phyloP scores from a whole-genome alignment of 1,139 yeast genomes.

The Scheffersomyces stambukii region DNA sequence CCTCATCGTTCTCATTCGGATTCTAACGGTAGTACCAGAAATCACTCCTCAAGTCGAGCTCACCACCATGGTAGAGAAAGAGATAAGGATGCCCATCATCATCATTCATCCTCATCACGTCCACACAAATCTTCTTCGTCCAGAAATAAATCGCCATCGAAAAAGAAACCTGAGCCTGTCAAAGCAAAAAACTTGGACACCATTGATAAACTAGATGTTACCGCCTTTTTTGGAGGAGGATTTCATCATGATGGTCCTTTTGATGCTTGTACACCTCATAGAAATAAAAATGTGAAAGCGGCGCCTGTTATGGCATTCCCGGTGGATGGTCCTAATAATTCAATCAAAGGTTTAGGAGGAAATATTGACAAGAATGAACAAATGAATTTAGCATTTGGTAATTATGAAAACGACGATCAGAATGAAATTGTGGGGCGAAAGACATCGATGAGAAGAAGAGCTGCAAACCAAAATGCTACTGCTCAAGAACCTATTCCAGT shows the following conservation, averaged over 20 bases:
- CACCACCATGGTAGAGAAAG: constrained; percentile 4
- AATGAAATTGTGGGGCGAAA: constrained; percentile 34
- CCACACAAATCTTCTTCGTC: constrained; percentile 11
- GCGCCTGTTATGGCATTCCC: constrained; percentile 98
- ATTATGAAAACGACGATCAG: constrained; percentile 28
- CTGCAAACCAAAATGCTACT: background rate
- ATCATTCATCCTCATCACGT: constrained; percentile 6
- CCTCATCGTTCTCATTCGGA: constrained; percentile 9
- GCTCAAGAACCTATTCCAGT: constrained; percentile 5
- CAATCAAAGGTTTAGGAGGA: constrained; percentile 62
- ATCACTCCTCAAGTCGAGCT: background rate
- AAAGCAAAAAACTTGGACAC: constrained; percentile 73
- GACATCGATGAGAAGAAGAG: constrained; percentile 8
- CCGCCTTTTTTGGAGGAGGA: constrained; percentile 91
- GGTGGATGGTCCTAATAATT: constrained; percentile 87
- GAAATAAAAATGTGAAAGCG: constrained; percentile 73
- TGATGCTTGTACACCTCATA: constrained; percentile 96
- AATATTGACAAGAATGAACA: constrained; percentile 49
- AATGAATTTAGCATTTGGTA: constrained; percentile 62
- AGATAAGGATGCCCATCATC: constrained; percentile 8
- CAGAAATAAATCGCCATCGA: constrained; percentile 29
- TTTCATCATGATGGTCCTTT: constrained; percentile 99
- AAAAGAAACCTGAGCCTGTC: constrained; percentile 38
- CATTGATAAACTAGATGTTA: constrained; percentile 90
- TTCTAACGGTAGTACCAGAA: constrained; percentile 1